A percentile compares a stretch with the other conserved stretches of the same genome.
Evolutionary conservation across 1,284 basidiomycete genomes (phyloP).

Genomic region (Microbotryum lychnidis-dioicae): DNA sequence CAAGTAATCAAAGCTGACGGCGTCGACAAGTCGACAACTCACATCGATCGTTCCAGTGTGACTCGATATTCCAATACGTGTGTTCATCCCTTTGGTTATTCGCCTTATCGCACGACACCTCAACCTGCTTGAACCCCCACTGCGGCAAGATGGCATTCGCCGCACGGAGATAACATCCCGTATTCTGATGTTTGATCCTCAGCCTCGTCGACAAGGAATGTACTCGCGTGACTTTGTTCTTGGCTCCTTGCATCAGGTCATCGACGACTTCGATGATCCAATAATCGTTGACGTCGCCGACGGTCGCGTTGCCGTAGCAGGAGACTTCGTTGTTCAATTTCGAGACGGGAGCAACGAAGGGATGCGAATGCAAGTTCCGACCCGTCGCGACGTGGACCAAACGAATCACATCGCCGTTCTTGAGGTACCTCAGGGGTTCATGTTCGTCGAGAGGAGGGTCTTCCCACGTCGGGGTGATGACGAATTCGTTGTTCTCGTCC

Average conservation of each 20-base stretch:
- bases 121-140: constrained; percentile 99
- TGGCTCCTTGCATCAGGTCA: constrained; percentile 61
- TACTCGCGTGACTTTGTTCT: constrained; percentile 55
- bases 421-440: constrained; percentile 60
- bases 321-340: constrained; percentile 89
- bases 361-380: constrained; percentile 89
- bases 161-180: constrained; percentile 84
- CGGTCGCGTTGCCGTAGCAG: constrained; percentile 76
- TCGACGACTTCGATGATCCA: constrained; percentile 94
- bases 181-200: constrained; percentile 66
- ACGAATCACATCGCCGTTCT: constrained; percentile 70
- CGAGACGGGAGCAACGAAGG: constrained; percentile 75
- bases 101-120: constrained; percentile 86
- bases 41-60: constrained; percentile 89
- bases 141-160: constrained; percentile 84
- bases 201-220: constrained; percentile 84
- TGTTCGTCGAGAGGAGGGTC: constrained; percentile 57
- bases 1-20: not conserved
- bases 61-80: constrained; percentile 97
- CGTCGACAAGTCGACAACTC: constrained; percentile 43
- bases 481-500: constrained; percentile 93
- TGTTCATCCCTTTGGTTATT: constrained; percentile 73
- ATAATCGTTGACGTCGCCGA: constrained; percentile 82
- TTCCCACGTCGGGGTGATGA: constrained; percentile 72
- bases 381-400: constrained; percentile 72